Evolutionary conservation across 495 filamentous ascomycete species (phyloP), one percentile per base, ranked within the genome.

Genomic region (Neurospora sp.): DNA sequence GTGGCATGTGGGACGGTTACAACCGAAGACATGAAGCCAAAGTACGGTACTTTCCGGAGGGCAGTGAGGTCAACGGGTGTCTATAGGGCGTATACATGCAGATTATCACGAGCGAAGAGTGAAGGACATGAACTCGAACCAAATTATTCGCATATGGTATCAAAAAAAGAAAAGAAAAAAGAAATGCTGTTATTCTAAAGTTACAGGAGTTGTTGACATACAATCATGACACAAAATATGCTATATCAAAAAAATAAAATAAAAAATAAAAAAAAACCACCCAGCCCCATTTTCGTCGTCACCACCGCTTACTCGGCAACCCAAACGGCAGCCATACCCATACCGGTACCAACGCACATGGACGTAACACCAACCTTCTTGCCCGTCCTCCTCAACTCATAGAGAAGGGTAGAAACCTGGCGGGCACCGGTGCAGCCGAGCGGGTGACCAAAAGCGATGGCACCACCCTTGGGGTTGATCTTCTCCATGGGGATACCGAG

Each of bases 381-480:
- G 73, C 90, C 88, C 40, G 85, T 94, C 75, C 96, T 86, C 84
- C 87, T 89, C 72, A 99, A 83, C 87, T 98, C 96, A 72, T 90
- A 94, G 73, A 99, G 83, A 74, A 99, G 81, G 8, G 96, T 99
- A 78, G 91, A 92, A 48, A 99, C 92, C 87, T 98, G 96, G 75
- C 96, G 87, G 12, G 96, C 92, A 41, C 96, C 96, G 0, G 96
- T 99, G 81, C 93, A 96, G 42, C 96, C 96, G 22, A 99, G 87
- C 8, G 96, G 96, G 86, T 99, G 96, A 7, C 96, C 96, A 77
- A 98, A 98, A n/a, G 96, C 96, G 80, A 99, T 99, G 38, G 96
- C 96, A 71, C 96, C 94, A 70, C 96, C 96, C 87, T 97, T 97
- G 53, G 95, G 96, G 86, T 99, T 99, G 76, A 98, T 88, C 87